Conservation (phyloP, 2,329 filamentous ascomycete species). For the Fusarium irregulare region DNA sequence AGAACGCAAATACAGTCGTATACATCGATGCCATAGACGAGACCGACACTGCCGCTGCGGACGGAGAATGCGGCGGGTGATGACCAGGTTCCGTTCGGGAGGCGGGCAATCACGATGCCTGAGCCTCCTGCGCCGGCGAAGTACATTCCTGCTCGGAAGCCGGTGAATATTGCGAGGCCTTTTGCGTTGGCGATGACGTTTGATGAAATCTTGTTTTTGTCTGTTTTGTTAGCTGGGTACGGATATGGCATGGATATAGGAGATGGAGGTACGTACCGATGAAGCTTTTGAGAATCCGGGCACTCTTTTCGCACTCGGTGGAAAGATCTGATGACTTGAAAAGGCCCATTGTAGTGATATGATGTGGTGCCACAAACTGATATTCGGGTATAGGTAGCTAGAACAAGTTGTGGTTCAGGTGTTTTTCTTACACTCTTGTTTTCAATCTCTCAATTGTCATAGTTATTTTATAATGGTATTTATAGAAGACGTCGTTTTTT, state of each 20-base stretch:
- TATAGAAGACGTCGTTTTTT: no score
- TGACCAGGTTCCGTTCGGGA: conserved; percentile 3
- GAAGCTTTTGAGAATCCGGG: conserved; percentile 7
- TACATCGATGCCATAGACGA: conserved; percentile 11
- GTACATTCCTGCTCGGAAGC: conserved; percentile 24
- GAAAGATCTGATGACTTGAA: conserved; percentile 6
- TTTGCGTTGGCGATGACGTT: conserved; percentile 7
- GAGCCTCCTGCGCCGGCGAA: conserved; percentile 13
- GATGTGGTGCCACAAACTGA: background rate
- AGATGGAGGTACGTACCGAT: background rate
- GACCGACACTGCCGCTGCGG: conserved; percentile 17
- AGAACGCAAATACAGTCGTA: conserved; percentile 17
- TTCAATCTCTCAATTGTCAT: accelerated
- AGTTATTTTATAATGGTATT: no score
- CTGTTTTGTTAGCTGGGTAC: accelerated
- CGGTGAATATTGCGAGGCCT: conserved; percentile 9
- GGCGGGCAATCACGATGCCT: background rate
- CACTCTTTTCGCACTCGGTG: conserved; percentile 14
- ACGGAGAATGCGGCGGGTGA: conserved; percentile 9
- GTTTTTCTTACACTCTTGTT: accelerated
- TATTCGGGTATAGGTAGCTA: no score
- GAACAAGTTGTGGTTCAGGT: no score
- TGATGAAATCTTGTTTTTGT: background rate
- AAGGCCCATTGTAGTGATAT: background rate
- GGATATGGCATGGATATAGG: background rate